These are phyloP conservation scores for Cercospora brassicicola DNA, from an alignment of 2,329 filamentous ascomycete species.

Conservation along the genomic window DNA sequence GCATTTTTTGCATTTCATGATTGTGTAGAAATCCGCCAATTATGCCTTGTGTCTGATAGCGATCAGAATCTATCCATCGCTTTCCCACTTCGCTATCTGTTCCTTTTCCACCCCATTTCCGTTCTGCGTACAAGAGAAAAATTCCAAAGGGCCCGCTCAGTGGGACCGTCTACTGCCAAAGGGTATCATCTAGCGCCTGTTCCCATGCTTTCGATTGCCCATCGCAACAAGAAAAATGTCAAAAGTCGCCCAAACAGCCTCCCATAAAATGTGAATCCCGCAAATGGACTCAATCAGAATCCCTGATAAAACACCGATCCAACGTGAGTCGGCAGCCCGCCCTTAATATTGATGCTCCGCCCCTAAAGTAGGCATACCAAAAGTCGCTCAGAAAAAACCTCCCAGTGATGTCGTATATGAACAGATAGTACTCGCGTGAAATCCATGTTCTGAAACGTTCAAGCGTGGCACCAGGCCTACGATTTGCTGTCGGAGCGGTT, in stretches of 20 bases:
- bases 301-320: conserved; percentile 10
- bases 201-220: conserved; percentile 23
- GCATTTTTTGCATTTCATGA: neutral
- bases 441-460: conserved; percentile 5
- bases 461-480: conserved; percentile 22
- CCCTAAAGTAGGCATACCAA: conserved; percentile 17
- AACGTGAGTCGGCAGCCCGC: conserved; percentile 16
- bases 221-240: neutral
- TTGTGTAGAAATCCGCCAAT: neutral
- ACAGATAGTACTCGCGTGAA: conserved; percentile 13
- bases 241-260: conserved; percentile 25
- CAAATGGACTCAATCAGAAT: neutral
- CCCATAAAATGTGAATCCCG: neutral
- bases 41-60: neutral
- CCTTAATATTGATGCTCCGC: conserved; percentile 13
- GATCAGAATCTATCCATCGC: neutral
- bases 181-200: conserved; percentile 33
- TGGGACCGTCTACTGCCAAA: conserved; percentile 21
- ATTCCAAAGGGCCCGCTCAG: conserved; percentile 13
- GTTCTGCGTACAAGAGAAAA: neutral
- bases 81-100: neutral
- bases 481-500: conserved; percentile 26
- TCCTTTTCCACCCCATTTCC: neutral
- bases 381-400: conserved; percentile 27
- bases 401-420: conserved; percentile 19